phyloP scores from a whole-genome alignment of 306 rosid genomes.

The Lithocarpus polystachyus region DNA sequence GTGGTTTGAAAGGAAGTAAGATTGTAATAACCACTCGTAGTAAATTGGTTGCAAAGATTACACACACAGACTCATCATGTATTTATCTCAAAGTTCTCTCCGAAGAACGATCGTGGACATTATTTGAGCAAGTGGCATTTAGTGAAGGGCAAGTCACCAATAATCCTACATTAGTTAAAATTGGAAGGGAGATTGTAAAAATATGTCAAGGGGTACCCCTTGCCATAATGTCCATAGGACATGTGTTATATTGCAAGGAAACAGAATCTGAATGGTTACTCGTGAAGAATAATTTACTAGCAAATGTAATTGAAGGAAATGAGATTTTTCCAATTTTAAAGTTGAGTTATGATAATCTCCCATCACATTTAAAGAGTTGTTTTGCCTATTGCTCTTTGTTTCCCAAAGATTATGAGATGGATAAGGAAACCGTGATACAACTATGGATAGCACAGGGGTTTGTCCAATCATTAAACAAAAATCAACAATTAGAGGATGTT shows the following conservation, averaged over 20 bases:
- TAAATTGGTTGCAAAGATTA: constrained; percentile 6
- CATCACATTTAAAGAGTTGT: constrained; percentile 34
- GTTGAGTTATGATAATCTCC: constrained; percentile 25
- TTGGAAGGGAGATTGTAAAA: constrained; percentile 26
- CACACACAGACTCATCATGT: neutral
- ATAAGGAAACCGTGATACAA: neutral
- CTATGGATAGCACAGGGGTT: neutral
- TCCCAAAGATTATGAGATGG: neutral
- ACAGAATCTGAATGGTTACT: constrained; percentile 28
- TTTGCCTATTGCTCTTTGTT: neutral
- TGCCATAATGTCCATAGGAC: constrained; percentile 29
- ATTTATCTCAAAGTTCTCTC: constrained; percentile 15
- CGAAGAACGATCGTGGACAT: constrained; percentile 1
- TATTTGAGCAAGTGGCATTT: constrained; percentile 32
- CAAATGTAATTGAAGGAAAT: constrained; percentile 16
- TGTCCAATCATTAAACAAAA: neutral
- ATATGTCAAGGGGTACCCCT: constrained; percentile 20
- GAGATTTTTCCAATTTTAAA: constrained; percentile 32
- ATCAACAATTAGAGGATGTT: neutral
- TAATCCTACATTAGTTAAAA: neutral
- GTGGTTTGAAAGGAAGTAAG: constrained; percentile 33
- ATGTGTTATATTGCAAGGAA: constrained; percentile 25
- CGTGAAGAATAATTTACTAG: constrained; percentile 27
- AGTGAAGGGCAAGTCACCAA: neutral
- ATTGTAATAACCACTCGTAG: constrained; percentile 33